phyloP scores from a whole-genome alignment of 2,329 filamentous ascomycete species.

The Paraphaeosphaeria sporulosa region DNA sequence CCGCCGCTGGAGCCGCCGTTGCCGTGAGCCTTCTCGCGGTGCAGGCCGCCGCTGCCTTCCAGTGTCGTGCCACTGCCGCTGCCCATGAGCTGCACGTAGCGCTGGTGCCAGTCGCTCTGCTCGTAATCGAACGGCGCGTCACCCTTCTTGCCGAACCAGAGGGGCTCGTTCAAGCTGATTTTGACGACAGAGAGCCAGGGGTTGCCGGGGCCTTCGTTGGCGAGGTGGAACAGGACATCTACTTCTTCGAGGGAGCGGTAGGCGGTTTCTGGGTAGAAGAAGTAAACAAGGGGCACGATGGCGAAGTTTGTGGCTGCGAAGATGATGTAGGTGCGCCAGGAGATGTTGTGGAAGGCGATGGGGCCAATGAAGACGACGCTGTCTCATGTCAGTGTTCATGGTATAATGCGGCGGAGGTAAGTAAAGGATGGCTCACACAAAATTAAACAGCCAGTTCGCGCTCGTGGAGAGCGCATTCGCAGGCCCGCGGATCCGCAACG shows the following conservation, averaged over 20 bases:
- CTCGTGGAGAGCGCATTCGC: conserved; percentile 87
- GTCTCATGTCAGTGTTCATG: conserved; percentile 1
- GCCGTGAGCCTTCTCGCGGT: neutral
- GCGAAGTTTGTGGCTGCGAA: conserved; percentile 62
- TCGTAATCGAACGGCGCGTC: conserved; percentile 61
- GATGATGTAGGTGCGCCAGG: conserved; percentile 65
- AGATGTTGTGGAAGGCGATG: conserved; percentile 63
- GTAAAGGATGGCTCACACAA: conserved; percentile 47
- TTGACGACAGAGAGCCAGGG: conserved; percentile 58
- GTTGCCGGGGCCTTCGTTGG: conserved; percentile 58
- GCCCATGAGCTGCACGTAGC: conserved; percentile 16
- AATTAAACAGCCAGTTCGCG: conserved; percentile 80
- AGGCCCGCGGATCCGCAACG: conserved; percentile 83
- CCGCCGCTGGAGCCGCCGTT: conserved; percentile 25
- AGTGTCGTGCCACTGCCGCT: conserved; percentile 10
- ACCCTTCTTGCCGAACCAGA: conserved; percentile 64
- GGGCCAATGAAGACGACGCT: conserved; percentile 73
- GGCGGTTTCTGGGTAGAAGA: conserved; percentile 68
- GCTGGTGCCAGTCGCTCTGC: conserved; percentile 37
- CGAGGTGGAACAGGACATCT: conserved; percentile 67
- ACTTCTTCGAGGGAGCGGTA: conserved; percentile 69
- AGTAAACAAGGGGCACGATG: conserved; percentile 64
- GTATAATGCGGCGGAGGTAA: neutral
- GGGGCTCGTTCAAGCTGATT: conserved; percentile 59
- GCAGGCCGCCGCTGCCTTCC: neutral